Evolutionary conservation across 2,329 filamentous ascomycete species (phyloP), one percentile per base, ranked within the genome.

Genomic region (Botrytis sinoallii): DNA sequence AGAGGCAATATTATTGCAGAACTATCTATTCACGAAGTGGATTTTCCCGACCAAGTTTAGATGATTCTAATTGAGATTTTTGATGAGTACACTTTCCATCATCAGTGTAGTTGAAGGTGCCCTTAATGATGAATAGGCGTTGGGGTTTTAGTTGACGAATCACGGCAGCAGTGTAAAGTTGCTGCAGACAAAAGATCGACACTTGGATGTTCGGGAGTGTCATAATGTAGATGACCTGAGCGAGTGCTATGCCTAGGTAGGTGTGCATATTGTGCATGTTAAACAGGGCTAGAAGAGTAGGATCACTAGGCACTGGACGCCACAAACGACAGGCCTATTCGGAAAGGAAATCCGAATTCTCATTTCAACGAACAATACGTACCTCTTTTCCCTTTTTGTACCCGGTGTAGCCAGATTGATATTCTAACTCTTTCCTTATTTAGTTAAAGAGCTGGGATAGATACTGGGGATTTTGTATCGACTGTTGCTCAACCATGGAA

Each of bases 171-270:
- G 38, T 71, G 69, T 71, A 44, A 70, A 74, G 74, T 48, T 74
- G 72, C 70, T 72, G 60, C 70, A 72, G 48, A 44, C 71, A 38
- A 72, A 72, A 74, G 77, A 78, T 78, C 77, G 76, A 77, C 77
- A 70, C 75, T 64, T 77, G 77, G 77, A 73, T 76, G 69, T 48
- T 75, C 77, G 77, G 77, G 75, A 76, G 75, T 77, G 74, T 77
- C 76, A 76, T 76, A 70, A 77, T 77, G 70, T 59, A 44, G 40
- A 70, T 68, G 38, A 68, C 52, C 52, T 68, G 65, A 52, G 65
- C 48, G 32, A 67, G 65, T 67, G 46, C 64, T 67, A 67, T 67
- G 64, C 44, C 64, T 52, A 67, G 64, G 35, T 29, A 68, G 46
- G 65, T 57, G 46, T 68, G 48, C 66, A 66, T 40, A 68, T 40